Conservation (phyloP, 2,329 filamentous ascomycete genomes). For the Gnomoniopsis sp. region DNA sequence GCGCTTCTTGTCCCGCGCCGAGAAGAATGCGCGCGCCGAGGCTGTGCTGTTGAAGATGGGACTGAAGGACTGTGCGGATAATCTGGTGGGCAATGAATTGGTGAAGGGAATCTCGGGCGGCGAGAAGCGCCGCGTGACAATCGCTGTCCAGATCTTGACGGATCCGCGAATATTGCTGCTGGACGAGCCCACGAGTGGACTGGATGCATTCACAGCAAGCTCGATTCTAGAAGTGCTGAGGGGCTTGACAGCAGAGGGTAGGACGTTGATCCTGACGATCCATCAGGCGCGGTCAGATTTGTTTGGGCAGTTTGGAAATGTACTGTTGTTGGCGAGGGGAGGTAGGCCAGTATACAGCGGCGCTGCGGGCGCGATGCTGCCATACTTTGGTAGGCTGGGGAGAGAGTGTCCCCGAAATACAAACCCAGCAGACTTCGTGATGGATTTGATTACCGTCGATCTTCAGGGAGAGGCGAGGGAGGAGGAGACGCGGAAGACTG, state of each 20-base stretch:
- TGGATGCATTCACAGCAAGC: conserved; percentile 74
- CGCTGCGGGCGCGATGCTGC: conserved; percentile 58
- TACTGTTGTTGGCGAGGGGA: conserved; percentile 67
- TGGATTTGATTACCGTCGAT: conserved; percentile 75
- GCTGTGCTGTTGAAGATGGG: conserved; percentile 73
- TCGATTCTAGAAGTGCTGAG: conserved; percentile 74
- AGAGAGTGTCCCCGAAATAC: conserved; percentile 65
- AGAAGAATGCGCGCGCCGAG: conserved; percentile 67
- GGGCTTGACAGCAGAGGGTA: conserved; percentile 67
- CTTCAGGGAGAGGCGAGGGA: conserved; percentile 64
- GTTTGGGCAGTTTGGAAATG: conserved; percentile 67
- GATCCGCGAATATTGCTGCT: conserved; percentile 70
- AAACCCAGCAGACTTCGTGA: conserved; percentile 74
- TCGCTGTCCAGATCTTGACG: conserved; percentile 74
- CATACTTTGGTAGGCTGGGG: conserved; percentile 58
- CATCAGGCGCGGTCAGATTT: conserved; percentile 74
- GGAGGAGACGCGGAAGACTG: conserved; percentile 58
- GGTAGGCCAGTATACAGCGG: conserved; percentile 68
- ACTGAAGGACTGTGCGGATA: conserved; percentile 74
- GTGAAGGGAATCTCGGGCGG: conserved; percentile 78
- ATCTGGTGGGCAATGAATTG: conserved; percentile 67
- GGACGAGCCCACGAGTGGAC: conserved; percentile 72
- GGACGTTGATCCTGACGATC: conserved; percentile 73
- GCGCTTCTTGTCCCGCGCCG: conserved; percentile 63
- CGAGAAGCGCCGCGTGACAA: conserved; percentile 74